Conservation (phyloP, 805 yeast genomes). For the Zygosaccharomyces bailii region DNA sequence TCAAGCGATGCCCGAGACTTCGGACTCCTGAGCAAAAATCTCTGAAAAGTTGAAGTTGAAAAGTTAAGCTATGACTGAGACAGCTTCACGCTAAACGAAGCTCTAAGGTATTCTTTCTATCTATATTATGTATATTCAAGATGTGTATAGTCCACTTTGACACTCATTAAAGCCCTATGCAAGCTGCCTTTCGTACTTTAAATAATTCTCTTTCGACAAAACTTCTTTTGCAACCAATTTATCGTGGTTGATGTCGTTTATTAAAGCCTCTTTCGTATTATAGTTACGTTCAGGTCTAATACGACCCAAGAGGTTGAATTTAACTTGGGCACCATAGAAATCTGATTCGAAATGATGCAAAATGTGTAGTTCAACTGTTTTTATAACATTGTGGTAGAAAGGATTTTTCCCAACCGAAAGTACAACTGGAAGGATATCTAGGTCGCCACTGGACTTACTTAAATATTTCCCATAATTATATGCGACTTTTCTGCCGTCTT, state of each 20-base stretch:
- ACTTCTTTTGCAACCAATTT: conserved; percentile 56
- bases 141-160: background rate
- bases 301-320: conserved; percentile 75
- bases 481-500: conserved; percentile 43
- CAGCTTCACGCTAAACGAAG: background rate
- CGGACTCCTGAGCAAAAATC: background rate
- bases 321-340: conserved; percentile 81
- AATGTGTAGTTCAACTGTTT: conserved; percentile 85
- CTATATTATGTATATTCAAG: background rate
- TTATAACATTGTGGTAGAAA: conserved; percentile 71
- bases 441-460: conserved; percentile 33
- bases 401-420: conserved; percentile 97
- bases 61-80: background rate
- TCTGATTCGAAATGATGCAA: conserved; percentile 62
- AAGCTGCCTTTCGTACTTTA: conserved; percentile 4
- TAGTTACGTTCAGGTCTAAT: conserved; percentile 88
- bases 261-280: conserved; percentile 77
- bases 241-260: conserved; percentile 78
- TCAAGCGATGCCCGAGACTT: background rate
- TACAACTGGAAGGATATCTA: conserved; percentile 72
- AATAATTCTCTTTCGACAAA: conserved; percentile 5
- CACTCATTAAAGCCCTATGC: background rate
- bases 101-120: background rate
- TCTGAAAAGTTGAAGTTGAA: background rate
- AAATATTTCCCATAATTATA: conserved; percentile 62